A percentile compares a stretch with the other conserved stretches of the same genome.
phyloP scores from a whole-genome alignment of 345 rosid species.

The Triadica sebifera region DNA sequence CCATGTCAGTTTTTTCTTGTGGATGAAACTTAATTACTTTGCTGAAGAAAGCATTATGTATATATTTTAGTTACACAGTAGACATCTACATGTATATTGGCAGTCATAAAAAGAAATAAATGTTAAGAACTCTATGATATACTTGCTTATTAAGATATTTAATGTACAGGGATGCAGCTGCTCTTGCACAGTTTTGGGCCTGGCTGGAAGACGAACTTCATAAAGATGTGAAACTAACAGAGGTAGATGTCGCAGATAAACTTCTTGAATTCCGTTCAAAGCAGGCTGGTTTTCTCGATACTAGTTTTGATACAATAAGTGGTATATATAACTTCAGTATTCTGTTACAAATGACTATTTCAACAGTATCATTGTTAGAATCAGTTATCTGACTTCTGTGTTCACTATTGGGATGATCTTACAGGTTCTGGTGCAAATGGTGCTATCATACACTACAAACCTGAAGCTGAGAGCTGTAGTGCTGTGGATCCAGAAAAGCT shows the following conservation, averaged over 20 bases:
- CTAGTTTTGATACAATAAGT: conserved; percentile 94
- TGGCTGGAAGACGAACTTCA: conserved; percentile 87
- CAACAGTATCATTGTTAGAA: neutral
- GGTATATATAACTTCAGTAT: conserved; percentile 46
- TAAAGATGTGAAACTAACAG: conserved; percentile 60
- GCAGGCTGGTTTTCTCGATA: conserved; percentile 82
- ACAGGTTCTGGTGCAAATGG: conserved; percentile 96
- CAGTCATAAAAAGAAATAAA: neutral
- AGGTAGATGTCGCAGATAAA: conserved; percentile 81
- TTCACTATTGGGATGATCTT: conserved; percentile 23
- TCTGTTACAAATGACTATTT: conserved; percentile 5
- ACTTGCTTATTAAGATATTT: conserved; percentile 5
- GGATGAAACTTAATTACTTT: neutral
- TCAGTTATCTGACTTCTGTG: conserved; percentile 1
- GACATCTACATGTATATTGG: neutral
- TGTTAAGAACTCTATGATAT: conserved; percentile 3
- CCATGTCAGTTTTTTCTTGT: neutral
- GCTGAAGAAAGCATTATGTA: neutral
- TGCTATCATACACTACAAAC: conserved; percentile 89
- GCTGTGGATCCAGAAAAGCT: conserved; percentile 67
- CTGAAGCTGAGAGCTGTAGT: conserved; percentile 82
- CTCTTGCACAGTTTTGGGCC: conserved; percentile 83
- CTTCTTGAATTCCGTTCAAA: conserved; percentile 81
- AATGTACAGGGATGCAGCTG: conserved; percentile 86
- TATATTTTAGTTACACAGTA: neutral